Conservation (phyloP, 2,329 filamentous ascomycete species). For the Sclerotinia nivalis region DNA sequence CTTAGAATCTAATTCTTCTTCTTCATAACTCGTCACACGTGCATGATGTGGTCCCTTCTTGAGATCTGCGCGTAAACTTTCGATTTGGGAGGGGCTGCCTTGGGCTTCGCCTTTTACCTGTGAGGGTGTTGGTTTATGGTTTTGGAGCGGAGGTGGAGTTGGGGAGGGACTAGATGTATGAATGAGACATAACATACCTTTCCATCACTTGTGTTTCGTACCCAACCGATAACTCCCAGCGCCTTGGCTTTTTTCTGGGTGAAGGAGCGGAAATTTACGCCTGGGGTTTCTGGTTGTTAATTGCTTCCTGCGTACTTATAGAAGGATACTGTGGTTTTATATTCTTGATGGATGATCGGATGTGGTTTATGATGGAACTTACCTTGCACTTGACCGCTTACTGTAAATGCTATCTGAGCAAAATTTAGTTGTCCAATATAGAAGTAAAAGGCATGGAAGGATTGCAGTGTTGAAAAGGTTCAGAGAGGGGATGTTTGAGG, state of each 20-base stretch:
- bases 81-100: conserved; percentile 64
- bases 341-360: no score
- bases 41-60: conserved; percentile 72
- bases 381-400: conserved; percentile 18
- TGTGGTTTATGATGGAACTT: background rate
- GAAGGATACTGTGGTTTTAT: background rate
- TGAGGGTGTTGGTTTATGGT: no score
- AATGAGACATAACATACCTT: conserved; percentile 48
- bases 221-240: conserved; percentile 60
- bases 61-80: conserved; percentile 72
- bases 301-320: background rate
- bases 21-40: conserved; percentile 72
- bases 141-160: background rate
- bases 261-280: conserved; percentile 46
- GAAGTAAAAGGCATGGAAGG: background rate
- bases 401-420: conserved; percentile 14
- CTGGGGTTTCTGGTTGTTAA: background rate
- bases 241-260: conserved; percentile 53
- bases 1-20: conserved; percentile 63
- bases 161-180: background rate
- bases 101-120: conserved; percentile 91
- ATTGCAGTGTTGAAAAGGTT: background rate
- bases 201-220: conserved; percentile 57
- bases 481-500: background rate
- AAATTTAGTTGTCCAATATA: background rate